Evolutionary conservation across 2,329 filamentous ascomycete species (phyloP).

Genomic region (Colletotrichum aenigma): DNA sequence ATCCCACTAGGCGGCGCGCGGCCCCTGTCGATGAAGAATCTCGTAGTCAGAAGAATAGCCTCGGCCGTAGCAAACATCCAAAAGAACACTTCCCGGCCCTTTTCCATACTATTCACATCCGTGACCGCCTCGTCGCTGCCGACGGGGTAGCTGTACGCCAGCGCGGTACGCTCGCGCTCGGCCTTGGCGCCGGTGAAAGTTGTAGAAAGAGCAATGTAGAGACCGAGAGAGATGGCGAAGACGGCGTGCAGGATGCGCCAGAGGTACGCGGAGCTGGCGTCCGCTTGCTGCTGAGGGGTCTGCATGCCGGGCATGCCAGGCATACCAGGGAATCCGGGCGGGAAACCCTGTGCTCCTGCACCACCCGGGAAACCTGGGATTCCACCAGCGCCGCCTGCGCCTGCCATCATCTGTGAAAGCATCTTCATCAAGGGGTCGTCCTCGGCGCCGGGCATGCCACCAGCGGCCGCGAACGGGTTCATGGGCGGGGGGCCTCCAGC

Average conservation of each 20-base stretch:
- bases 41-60: constrained; percentile 71
- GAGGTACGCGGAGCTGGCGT: constrained; percentile 46
- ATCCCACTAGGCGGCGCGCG: constrained; percentile 63
- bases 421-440: constrained; percentile 56
- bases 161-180: constrained; percentile 54
- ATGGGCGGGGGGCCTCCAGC: constrained; percentile 25
- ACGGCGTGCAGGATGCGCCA: constrained; percentile 79
- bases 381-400: constrained; percentile 34
- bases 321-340: constrained; percentile 33
- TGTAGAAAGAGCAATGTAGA: constrained; percentile 72
- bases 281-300: constrained; percentile 34
- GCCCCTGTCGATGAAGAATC: constrained; percentile 72
- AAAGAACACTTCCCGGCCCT: constrained; percentile 64
- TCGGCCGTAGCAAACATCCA: constrained; percentile 83
- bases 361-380: neutral
- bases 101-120: constrained; percentile 31
- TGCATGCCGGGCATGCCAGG: constrained; percentile 36
- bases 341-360: constrained; percentile 32
- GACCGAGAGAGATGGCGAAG: constrained; percentile 70
- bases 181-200: constrained; percentile 71
- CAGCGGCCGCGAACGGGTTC: constrained; percentile 22
- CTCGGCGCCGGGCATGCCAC: constrained; percentile 50
- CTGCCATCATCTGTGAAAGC: constrained; percentile 73
- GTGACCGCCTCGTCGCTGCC: constrained; percentile 29
- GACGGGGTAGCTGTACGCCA: constrained; percentile 33